Conservation (phyloP, 2,329 filamentous ascomycete species). For the Cyclaneusma minus region DNA sequence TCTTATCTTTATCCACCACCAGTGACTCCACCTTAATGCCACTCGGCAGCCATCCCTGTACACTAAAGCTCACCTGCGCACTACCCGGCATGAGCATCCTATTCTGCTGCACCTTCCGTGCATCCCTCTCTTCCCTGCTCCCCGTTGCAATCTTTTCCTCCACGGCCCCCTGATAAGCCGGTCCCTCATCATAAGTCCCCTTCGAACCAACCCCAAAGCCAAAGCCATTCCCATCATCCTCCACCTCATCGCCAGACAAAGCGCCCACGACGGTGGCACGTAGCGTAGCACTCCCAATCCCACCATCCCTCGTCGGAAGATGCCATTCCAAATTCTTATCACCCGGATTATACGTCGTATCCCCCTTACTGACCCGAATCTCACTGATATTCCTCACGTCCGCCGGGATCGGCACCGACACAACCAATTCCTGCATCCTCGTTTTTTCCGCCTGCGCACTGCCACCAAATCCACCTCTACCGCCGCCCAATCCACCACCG, state of each 20-base stretch:
- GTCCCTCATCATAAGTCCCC: conserved; percentile 24
- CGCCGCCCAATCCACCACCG: conserved; percentile 26
- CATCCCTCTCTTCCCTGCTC: conserved; percentile 30
- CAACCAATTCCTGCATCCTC: conserved; percentile 58
- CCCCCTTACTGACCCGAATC: conserved; percentile 64
- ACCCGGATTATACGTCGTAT: conserved; percentile 64
- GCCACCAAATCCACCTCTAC: conserved; percentile 30
- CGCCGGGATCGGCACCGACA: conserved; percentile 65
- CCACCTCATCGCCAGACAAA: conserved; percentile 28
- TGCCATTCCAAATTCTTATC: conserved; percentile 69
- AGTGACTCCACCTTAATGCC: conserved; percentile 55
- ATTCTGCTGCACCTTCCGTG: conserved; percentile 47
- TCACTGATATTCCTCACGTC: conserved; percentile 74
- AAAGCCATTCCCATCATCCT: conserved; percentile 23
- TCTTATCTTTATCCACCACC: conserved; percentile 59
- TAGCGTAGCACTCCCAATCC: conserved; percentile 53
- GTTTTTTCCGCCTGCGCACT: conserved; percentile 35
- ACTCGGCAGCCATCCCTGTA: conserved; percentile 54
- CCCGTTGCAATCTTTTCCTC: conserved; percentile 15
- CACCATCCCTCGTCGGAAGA: conserved; percentile 62
- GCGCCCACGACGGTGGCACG: conserved; percentile 67
- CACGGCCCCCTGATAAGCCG: conserved; percentile 35
- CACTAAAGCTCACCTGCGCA: conserved; percentile 55
- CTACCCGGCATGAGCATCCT: conserved; percentile 69
- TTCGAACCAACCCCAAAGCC: too few relatives aligned